Percentiles rank a stretch among this genome's conserved stretches.
Evolutionary conservation across 495 filamentous ascomycete species (phyloP).

Genomic region (Parachaetomium inaequale): DNA sequence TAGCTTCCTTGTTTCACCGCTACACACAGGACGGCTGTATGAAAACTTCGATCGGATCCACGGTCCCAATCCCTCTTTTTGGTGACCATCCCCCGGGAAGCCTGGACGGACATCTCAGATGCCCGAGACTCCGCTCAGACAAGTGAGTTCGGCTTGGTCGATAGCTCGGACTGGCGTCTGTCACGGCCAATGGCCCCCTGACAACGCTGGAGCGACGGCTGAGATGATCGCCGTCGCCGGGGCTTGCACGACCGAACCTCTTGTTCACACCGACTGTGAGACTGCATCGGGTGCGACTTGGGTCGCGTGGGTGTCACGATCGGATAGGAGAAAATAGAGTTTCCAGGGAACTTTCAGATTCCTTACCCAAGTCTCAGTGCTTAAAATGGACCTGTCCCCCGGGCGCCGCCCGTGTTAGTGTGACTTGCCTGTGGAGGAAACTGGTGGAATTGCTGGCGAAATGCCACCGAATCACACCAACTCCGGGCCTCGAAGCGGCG

Average conservation of each 20-base stretch:
- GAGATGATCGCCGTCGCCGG: not conserved
- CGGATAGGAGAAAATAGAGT: no score
- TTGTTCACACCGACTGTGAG: no score
- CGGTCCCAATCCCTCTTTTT: not conserved
- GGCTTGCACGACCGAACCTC: not conserved
- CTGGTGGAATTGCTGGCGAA: not conserved
- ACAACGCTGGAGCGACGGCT: not conserved
- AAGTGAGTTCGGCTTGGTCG: not conserved
- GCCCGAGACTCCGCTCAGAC: not conserved
- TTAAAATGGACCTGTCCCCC: not conserved
- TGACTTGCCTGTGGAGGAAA: not conserved
- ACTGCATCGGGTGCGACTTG: not conserved
- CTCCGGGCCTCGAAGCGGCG: not conserved
- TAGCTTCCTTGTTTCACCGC: not conserved
- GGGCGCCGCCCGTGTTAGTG: not conserved
- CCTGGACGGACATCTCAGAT: not conserved
- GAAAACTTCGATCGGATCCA: not conserved
- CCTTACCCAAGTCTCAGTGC: not conserved
- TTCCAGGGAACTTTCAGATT: not conserved
- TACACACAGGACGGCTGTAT: not conserved
- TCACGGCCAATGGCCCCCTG: not conserved
- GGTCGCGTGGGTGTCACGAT: not conserved
- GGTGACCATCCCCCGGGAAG: not conserved
- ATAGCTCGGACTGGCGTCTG: not conserved
- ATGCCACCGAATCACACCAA: not conserved